Percentiles rank a stretch among this genome's conserved stretches.
Conservation (phyloP, 1,284 basidiomycete genomes). For the Heliocybe sulcata region DNA sequence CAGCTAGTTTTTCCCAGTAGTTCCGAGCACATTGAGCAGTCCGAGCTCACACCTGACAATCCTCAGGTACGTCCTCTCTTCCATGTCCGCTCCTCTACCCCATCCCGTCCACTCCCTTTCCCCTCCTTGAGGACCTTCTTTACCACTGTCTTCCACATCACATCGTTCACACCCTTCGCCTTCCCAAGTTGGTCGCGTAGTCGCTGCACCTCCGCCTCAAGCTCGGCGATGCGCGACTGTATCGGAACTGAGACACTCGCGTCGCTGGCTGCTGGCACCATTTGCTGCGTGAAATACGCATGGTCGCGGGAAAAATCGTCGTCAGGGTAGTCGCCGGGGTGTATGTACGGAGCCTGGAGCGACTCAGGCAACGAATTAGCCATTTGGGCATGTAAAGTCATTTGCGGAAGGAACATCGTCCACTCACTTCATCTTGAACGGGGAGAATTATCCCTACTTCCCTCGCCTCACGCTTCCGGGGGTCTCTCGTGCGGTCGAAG, state of each 20-base stretch:
- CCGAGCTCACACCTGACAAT: not conserved
- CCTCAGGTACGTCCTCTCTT: constrained; percentile 7
- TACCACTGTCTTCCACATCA: constrained; percentile 84
- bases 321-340: constrained; percentile 27
- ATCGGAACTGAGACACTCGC: constrained; percentile 28
- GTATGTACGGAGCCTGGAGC: constrained; percentile 18
- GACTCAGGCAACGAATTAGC: constrained; percentile 9
- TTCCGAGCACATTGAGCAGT: not conserved
- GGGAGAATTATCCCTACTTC: constrained; percentile 60
- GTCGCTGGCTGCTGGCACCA: not conserved
- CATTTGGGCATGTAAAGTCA: constrained; percentile 3
- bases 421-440: constrained; percentile 25
- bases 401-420: constrained; percentile 18
- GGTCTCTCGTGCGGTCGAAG: constrained; percentile 68
- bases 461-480: constrained; percentile 56
- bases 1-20: too few species aligned
- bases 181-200: constrained; percentile 66
- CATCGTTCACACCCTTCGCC: constrained; percentile 82
- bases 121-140: constrained; percentile 41
- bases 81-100: constrained; percentile 5
- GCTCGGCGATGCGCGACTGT: constrained; percentile 52
- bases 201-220: constrained; percentile 63
- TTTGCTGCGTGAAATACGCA: constrained; percentile 47
- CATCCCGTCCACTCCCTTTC: constrained; percentile 10
- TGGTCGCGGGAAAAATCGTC: constrained; percentile 57